Conservation (phyloP, 352 stramenopile species). For the Phytopythium chamaehyphon region DNA sequence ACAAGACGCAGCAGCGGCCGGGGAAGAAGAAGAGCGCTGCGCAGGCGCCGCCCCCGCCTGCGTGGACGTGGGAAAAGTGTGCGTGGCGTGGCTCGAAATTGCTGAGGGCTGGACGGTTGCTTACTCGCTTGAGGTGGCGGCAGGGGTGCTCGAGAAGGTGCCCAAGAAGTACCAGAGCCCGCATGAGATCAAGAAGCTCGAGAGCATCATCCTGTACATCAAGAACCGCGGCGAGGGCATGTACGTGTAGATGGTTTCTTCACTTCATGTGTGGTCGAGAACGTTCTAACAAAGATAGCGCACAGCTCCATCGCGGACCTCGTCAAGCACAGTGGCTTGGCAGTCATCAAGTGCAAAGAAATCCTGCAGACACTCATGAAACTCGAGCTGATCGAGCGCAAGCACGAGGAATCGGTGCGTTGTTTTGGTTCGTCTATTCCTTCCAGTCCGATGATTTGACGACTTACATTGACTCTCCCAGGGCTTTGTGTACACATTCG, state of each 20-base stretch:
- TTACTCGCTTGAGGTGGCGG: background rate
- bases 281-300: too few species aligned
- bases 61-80: conserved; percentile 83
- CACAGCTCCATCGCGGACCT: conserved; percentile 76
- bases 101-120: background rate
- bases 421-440: background rate
- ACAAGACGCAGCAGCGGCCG: conserved; percentile 12
- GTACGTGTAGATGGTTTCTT: conserved; percentile 30
- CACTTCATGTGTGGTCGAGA: too few species aligned
- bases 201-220: conserved; percentile 84
- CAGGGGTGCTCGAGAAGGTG: conserved; percentile 74
- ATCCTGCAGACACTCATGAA: conserved; percentile 87
- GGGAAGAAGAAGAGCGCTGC: conserved; percentile 18
- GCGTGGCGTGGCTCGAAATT: conserved; percentile 8
- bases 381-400: conserved; percentile 71
- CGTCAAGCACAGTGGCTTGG: conserved; percentile 71
- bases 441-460: background rate
- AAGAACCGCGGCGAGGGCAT: conserved; percentile 78
- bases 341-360: conserved; percentile 85
- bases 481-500: conserved; percentile 78
- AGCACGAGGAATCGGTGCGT: conserved; percentile 66
- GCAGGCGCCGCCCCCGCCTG: conserved; percentile 23
- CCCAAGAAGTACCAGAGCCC: conserved; percentile 81
- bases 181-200: conserved; percentile 77
- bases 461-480: conserved; percentile 14